A percentile compares a stretch with the other conserved stretches of the same genome.
Evolutionary conservation across 192 early-diverging fungal genomes (phyloP).

Genomic region (Backusella tarrabulga): DNA sequence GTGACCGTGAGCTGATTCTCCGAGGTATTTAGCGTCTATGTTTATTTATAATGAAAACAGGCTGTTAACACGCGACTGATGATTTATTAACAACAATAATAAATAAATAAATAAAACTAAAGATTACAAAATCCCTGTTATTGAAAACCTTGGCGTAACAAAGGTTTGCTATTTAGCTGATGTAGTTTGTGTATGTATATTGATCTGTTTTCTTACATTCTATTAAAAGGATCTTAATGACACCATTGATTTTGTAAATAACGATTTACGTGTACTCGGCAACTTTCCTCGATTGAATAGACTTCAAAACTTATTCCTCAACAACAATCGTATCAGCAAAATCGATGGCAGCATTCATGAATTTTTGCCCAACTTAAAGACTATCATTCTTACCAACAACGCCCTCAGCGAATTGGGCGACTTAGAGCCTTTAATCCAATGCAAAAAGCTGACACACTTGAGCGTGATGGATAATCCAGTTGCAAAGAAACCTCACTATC

Average conservation of each 20-base stretch:
- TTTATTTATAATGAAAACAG: background rate
- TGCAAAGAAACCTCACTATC: slow-evolving; percentile 75
- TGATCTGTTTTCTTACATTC: background rate
- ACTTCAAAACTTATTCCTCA: slow-evolving; percentile 70
- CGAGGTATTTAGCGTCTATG: slow-evolving; percentile 57
- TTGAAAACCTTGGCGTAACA: slow-evolving; percentile 95
- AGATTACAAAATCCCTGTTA: slow-evolving; percentile 83
- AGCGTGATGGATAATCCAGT: slow-evolving; percentile 92
- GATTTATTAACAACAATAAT: background rate
- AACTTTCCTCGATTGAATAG: slow-evolving; percentile 86
- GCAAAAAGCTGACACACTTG: slow-evolving; percentile 52
- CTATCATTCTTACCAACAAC: slow-evolving; percentile 89
- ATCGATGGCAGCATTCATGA: slow-evolving; percentile 69
- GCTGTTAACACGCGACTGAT: slow-evolving; percentile 2
- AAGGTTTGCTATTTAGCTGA: slow-evolving; percentile 54
- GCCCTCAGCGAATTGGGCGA: slow-evolving; percentile 80
- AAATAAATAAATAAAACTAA: slow-evolving; percentile 1
- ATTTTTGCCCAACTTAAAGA: slow-evolving; percentile 73
- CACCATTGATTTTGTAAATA: slow-evolving; percentile 90
- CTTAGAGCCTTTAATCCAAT: slow-evolving; percentile 66
- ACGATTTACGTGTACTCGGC: slow-evolving; percentile 80
- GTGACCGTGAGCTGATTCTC: slow-evolving; percentile 89
- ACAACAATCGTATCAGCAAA: slow-evolving; percentile 87
- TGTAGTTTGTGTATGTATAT: background rate
- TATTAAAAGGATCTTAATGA: slow-evolving; percentile 82